Conservation (phyloP, 768 basidiomycete species). For the Phaeotremella fagi region DNA sequence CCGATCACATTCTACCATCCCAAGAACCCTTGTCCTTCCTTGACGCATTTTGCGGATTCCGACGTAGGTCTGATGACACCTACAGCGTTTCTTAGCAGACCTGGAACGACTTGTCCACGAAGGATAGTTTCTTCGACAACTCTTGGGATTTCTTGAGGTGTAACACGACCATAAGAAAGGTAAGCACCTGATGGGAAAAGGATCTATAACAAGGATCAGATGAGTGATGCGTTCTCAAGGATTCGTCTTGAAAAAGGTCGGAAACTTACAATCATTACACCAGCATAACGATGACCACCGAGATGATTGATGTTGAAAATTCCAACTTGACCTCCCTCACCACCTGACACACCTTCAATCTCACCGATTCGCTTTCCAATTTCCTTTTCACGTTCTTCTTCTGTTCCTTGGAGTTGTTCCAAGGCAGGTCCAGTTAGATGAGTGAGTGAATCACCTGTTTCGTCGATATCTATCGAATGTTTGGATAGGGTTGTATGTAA, state of each 20-base stretch:
- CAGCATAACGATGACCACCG: slow-evolving; percentile 89
- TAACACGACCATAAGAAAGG: slow-evolving; percentile 92
- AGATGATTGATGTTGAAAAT: slow-evolving; percentile 84
- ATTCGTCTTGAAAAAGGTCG: background rate
- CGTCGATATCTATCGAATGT: slow-evolving; percentile 39
- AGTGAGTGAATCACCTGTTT: slow-evolving; percentile 29
- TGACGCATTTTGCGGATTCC: background rate
- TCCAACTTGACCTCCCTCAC: slow-evolving; percentile 59
- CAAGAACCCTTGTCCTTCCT: slow-evolving; percentile 15
- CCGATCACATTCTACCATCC: slow-evolving; percentile 16
- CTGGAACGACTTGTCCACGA: slow-evolving; percentile 73
- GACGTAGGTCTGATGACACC: slow-evolving; percentile 54
- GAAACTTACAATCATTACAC: slow-evolving; percentile 75
- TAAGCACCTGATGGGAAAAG: slow-evolving; percentile 78
- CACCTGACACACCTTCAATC: slow-evolving; percentile 56
- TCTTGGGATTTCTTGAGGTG: slow-evolving; percentile 68
- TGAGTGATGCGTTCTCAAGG: background rate
- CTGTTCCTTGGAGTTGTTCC: slow-evolving; percentile 58
- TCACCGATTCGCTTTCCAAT: slow-evolving; percentile 54
- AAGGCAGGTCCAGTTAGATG: slow-evolving; percentile 54
- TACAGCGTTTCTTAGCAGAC: slow-evolving; percentile 78
- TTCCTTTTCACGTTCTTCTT: slow-evolving; percentile 57
- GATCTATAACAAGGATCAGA: slow-evolving; percentile 59
- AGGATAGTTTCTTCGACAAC: slow-evolving; percentile 72
- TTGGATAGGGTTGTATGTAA: slow-evolving; percentile 60